Evolutionary conservation across 2,329 filamentous ascomycete genomes (phyloP).

Genomic region (Hansfordia pulvinata): DNA sequence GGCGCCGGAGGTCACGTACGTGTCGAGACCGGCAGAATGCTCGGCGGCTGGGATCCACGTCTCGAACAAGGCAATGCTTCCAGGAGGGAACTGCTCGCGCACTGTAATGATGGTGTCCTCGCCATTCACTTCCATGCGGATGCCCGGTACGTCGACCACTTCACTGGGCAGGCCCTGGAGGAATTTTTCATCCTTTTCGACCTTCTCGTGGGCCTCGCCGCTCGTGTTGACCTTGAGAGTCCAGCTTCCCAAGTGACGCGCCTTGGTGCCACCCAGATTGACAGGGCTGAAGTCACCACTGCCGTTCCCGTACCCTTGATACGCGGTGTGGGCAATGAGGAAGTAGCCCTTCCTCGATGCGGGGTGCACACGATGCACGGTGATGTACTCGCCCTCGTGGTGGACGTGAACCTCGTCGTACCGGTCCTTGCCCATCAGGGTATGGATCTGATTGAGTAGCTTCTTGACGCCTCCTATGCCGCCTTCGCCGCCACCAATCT

Average conservation of each 20-base stretch:
- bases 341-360: conserved; percentile 89
- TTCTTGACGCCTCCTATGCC: conserved; percentile 89
- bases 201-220: conserved; percentile 51
- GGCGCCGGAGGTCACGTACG: conserved; percentile 71
- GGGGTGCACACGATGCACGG: conserved; percentile 88
- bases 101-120: conserved; percentile 70
- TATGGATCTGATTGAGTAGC: conserved; percentile 87
- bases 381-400: conserved; percentile 92
- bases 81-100: conserved; percentile 74
- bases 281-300: conserved; percentile 72
- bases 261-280: conserved; percentile 70
- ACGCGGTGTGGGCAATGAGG: conserved; percentile 90
- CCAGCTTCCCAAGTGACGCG: conserved; percentile 80
- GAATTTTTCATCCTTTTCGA: conserved; percentile 53
- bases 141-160: conserved; percentile 59
- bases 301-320: conserved; percentile 76
- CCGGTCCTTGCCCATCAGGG: conserved; percentile 85
- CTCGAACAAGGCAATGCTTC: conserved; percentile 89
- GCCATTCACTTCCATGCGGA: conserved; percentile 57
- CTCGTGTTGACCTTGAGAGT: conserved; percentile 77
- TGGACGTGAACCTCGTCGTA: conserved; percentile 96
- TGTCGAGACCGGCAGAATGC: conserved; percentile 71
- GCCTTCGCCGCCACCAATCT: conserved; percentile 56
- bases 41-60: conserved; percentile 89
- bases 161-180: conserved; percentile 76